Base-by-base conservation (phyloP, 2,329 filamentous ascomycete species). In the Fusarium sp. region DNA sequence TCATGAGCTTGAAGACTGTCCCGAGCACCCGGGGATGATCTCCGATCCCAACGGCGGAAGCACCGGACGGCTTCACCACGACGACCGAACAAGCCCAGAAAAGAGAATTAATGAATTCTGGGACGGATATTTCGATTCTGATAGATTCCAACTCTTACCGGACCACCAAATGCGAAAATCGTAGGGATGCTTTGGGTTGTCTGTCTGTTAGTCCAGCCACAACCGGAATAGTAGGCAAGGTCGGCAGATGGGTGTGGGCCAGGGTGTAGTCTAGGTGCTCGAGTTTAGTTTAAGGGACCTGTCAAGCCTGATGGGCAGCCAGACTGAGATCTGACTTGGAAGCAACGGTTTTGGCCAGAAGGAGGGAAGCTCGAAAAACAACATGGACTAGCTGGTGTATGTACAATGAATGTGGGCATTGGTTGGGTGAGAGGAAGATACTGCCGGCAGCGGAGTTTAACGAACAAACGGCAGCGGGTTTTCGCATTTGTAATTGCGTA, bases 151-250 rank as follows among this genome's bases (percentile, higher is more conserved):
- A 29, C 34, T 43, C 47, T 51, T 48, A 49, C 41, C 42, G 46
- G 42, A 50, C 38, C 31, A 53, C 15, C 22, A 26, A 43, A 52
- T 28, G 44, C 11, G 47, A 38, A 36, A 47, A 50, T 45, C 46
- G 53, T 54, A 53, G 51, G 56, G 47, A 49, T 62, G 38, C 47
- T 57, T 50, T 22, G 40, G 64, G 36, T 59, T 62, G 64, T 25
- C 52, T 42, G 41, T 58, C 34, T 67, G 44, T 70, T 68, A 69
- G 67, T 69, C 40, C 48, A 64, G 64, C 61, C 61, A 68, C 67
- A 68, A 58, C 51, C 53, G 42, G 59, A 68, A 55, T 64, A 56
- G 58, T 47, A 61, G 58, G 44, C 51, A 44, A 19, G 19, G 56
- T 46, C 54, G 61, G 46, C 48, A 39, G 56, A 63, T 48, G 50